A percentile compares a stretch with the other conserved stretches of the same genome.
These are phyloP conservation scores for Sporothrix globosa DNA, from an alignment of 2,329 filamentous ascomycete genomes.

Conservation along the genomic window DNA sequence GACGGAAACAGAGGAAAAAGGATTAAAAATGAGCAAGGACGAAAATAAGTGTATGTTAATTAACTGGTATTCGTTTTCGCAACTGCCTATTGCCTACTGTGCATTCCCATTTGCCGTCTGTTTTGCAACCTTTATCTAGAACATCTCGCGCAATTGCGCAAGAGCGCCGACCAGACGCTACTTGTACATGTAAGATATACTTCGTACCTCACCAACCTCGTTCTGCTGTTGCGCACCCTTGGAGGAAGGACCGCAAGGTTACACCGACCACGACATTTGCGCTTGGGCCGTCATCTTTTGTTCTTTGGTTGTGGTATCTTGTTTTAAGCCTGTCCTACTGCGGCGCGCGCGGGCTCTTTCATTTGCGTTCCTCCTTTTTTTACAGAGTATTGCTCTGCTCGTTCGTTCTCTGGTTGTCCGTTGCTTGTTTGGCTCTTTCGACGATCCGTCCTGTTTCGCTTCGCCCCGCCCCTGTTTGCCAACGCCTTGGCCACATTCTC, in stretches of 20 bases:
- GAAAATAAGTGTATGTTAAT: background rate
- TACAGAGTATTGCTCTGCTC: background rate
- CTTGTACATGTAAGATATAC: too few relatives aligned
- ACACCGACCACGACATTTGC: background rate
- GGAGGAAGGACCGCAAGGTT: background rate
- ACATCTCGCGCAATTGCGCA: too few relatives aligned
- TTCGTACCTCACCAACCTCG: too few relatives aligned
- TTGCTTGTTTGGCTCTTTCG: background rate
- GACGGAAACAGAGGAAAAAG: background rate
- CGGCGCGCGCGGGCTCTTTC: background rate
- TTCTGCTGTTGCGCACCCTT: too few relatives aligned
- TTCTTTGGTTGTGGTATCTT: slow-evolving; percentile 13
- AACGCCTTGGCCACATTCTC: background rate
- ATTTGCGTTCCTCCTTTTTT: background rate
- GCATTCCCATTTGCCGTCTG: too few relatives aligned
- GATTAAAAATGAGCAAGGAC: background rate
- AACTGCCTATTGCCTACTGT: background rate
- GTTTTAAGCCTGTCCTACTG: slow-evolving; percentile 5
- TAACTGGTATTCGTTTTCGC: background rate
- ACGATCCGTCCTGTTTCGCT: background rate
- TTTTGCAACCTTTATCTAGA: too few relatives aligned
- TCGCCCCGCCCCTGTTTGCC: background rate
- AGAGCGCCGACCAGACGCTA: too few relatives aligned
- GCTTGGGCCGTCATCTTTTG: slow-evolving; percentile 25
- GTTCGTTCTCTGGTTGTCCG: background rate